Evolutionary conservation across 2,329 filamentous ascomycete species (phyloP).

Genomic region (Cadophora sp.): DNA sequence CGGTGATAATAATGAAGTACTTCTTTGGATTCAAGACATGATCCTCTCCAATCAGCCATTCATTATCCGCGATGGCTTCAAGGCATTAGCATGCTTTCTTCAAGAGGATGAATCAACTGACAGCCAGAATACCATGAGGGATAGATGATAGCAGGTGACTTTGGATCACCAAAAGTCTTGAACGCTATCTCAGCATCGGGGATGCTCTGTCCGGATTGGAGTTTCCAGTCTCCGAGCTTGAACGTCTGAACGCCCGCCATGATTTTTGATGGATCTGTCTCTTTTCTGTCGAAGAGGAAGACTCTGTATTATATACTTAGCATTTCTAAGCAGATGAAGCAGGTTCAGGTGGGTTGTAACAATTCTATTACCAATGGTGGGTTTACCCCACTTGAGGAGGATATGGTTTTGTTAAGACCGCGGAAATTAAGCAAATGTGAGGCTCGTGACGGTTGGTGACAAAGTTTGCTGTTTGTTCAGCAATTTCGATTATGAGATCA

Average conservation of each 20-base stretch:
- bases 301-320: background rate
- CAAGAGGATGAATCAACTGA: constrained; percentile 42
- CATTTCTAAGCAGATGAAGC: background rate
- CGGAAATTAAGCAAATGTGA: background rate
- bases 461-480: background rate
- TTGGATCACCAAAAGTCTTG: constrained; percentile 73
- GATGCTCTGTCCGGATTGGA: constrained; percentile 69
- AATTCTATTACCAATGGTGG: constrained; percentile 1
- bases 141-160: constrained; percentile 72
- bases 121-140: constrained; percentile 77
- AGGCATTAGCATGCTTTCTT: constrained; percentile 20
- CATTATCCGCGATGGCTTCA: constrained; percentile 68
- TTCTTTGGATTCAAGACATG: constrained; percentile 65
- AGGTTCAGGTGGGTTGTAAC: background rate
- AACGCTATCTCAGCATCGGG: constrained; percentile 74
- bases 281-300: background rate
- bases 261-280: background rate
- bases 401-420: background rate
- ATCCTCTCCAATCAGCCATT: constrained; percentile 67
- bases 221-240: constrained; percentile 68
- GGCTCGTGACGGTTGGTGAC: background rate
- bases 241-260: constrained; percentile 51
- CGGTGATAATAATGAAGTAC: constrained; percentile 73
- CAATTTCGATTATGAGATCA: background rate
- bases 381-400: constrained; percentile 8